Evolutionary conservation across 306 rosid genomes (phyloP), one percentile per base, ranked within the genome.

Genomic region (Cucumis cinereus): DNA sequence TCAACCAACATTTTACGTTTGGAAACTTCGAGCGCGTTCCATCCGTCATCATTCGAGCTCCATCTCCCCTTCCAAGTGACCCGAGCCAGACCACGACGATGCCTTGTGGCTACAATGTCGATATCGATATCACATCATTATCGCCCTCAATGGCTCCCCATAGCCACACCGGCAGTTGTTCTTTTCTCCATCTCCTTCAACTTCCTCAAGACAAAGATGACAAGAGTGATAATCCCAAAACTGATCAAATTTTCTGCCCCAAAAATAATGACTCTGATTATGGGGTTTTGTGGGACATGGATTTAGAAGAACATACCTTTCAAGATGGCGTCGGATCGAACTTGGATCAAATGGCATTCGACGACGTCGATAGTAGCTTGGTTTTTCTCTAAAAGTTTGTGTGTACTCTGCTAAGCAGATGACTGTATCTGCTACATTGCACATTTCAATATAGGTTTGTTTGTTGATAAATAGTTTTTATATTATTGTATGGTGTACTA

Each of bases 201-300:
- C 77, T 79, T 61, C 84, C 91, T n/a, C 71, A 49, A 53, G 90
- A 84, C 6, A 79, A 80, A 56, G 74, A 88, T 75, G 75, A 71
- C 82, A 33, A 62, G 4, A 43, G 10, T 3, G 4, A 12, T 45
- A 78, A 83, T 8, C 56, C 66, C 17, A n/a, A 73, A 17, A 72
- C 83, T 20, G 87, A 67, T 67, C 84, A 50, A 77, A 69, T 71
- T 28, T 71, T 71, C 41, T 86, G 74, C 79, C 77, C 89, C 16
- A 87, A 84, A 77, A 84, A 83, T 52, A 85, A 84, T 60, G 87
- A 88, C 14, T 90, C 77, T 24, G 96, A 85, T 1, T 87, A 87
- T 82, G 99, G 88, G 4, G 87, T 84, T 78, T 11, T 92, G 57
- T 95, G 99, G 99, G 91, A 89, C 73, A 86, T 89, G 92, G 91